Evolutionary conservation across 179 eudicot species (phyloP).

Genomic region (Vitellaria paradoxa): DNA sequence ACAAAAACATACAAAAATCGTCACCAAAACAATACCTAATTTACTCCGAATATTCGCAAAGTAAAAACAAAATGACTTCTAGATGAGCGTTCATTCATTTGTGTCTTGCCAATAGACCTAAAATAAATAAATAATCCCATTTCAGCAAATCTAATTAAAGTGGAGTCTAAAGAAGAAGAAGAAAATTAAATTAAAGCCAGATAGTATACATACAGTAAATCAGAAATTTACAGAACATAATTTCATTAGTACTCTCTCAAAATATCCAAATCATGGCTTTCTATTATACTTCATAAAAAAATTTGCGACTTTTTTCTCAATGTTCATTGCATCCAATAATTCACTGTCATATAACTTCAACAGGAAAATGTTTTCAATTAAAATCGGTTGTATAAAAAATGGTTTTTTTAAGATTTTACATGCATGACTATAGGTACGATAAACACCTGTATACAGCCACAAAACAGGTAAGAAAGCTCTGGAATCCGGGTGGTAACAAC

Average conservation of each 20-base stretch:
- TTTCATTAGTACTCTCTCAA: background rate
- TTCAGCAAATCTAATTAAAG: background rate
- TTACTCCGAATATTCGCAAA: constrained; percentile 61
- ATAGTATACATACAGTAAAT: too few species aligned
- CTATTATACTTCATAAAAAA: background rate
- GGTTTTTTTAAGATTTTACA: background rate
- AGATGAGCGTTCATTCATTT: constrained; percentile 83
- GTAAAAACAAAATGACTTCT: constrained; percentile 88
- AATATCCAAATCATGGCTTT: background rate
- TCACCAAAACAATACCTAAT: constrained; percentile 50
- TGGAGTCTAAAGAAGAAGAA: too few species aligned
- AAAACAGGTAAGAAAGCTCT: background rate
- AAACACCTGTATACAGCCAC: background rate
- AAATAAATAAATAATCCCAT: background rate
- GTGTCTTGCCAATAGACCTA: constrained; percentile 80
- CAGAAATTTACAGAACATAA: background rate
- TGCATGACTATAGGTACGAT: too few species aligned
- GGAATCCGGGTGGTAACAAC: background rate
- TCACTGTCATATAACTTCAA: background rate
- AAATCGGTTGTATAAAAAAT: background rate
- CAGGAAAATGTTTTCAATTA: too few species aligned
- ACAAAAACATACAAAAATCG: background rate
- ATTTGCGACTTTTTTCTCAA: background rate
- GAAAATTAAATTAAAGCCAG: too few species aligned
- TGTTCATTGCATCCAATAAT: background rate